These are phyloP conservation scores for Citrullus colocynthis DNA, from an alignment of 306 rosid genomes.

Conservation along the genomic window DNA sequence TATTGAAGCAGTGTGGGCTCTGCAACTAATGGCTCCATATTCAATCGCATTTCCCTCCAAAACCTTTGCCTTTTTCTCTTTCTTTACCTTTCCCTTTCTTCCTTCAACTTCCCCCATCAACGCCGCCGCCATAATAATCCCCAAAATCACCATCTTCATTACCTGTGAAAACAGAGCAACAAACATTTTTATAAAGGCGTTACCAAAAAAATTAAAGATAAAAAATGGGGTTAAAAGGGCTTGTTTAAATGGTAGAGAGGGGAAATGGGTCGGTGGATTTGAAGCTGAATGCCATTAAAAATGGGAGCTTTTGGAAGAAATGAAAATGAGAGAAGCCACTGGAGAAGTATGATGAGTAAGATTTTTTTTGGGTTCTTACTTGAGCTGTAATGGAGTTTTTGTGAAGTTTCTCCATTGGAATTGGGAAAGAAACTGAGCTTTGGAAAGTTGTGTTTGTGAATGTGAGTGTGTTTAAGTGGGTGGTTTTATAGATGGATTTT, in stretches of 20 bases:
- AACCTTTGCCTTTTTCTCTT: not conserved
- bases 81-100: not conserved
- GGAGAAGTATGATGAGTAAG: not conserved
- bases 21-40: constrained; percentile 32
- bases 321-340: not conserved
- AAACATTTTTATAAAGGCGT: not conserved
- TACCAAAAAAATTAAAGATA: not conserved
- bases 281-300: not conserved
- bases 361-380: constrained; percentile 3
- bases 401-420: not conserved
- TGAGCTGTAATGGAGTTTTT: constrained; percentile 6
- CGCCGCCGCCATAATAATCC: not conserved
- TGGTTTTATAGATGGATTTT: not conserved
- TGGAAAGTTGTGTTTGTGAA: not conserved
- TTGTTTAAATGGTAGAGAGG: not conserved
- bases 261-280: not conserved
- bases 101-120: constrained; percentile 11
- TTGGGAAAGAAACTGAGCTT: not conserved
- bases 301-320: not conserved
- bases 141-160: not conserved
- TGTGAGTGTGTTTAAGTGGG: not conserved
- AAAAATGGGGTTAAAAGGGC: not conserved
- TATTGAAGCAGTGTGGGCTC: constrained; percentile 33
- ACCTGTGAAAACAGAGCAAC: constrained; percentile 10
- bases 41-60: constrained; percentile 8